phyloP scores from a whole-genome alignment of 768 basidiomycete species.

The Exidia glandulosa region DNA sequence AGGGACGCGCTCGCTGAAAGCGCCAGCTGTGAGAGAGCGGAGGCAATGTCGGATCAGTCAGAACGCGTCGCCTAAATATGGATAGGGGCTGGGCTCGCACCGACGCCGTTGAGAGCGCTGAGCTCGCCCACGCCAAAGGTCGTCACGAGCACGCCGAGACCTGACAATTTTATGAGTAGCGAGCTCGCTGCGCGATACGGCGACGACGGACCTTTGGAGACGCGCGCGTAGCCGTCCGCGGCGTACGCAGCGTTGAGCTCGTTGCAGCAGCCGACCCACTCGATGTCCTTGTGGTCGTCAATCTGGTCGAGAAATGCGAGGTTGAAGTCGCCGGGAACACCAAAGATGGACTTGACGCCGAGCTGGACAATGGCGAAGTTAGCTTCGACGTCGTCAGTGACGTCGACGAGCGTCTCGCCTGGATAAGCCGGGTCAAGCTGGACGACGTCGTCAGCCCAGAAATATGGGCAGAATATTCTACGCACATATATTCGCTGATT shows the following conservation, averaged over 20 bases:
- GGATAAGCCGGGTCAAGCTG: background rate
- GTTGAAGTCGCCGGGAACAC: constrained; percentile 83
- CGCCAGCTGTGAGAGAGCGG: constrained; percentile 15
- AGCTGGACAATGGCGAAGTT: constrained; percentile 38
- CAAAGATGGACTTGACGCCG: constrained; percentile 70
- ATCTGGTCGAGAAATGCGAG: constrained; percentile 58
- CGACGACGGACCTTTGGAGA: constrained; percentile 44
- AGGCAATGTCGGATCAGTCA: constrained; percentile 26
- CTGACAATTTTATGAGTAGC: background rate
- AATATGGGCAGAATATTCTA: background rate
- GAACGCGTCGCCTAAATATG: background rate
- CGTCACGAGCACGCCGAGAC: constrained; percentile 63
- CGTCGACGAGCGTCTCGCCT: background rate
- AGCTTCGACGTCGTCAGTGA: background rate
- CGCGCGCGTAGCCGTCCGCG: constrained; percentile 85
- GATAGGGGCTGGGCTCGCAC: constrained; percentile 12
- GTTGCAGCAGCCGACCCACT: constrained; percentile 86
- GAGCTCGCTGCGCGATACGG: constrained; percentile 22
- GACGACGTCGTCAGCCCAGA: background rate
- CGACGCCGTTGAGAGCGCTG: constrained; percentile 77
- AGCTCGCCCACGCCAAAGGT: constrained; percentile 94
- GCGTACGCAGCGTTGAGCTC: constrained; percentile 86
- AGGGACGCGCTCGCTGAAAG: constrained; percentile 82
- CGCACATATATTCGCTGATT: background rate
- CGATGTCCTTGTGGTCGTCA: constrained; percentile 63